A percentile compares a stretch with the other conserved stretches of the same genome.
Evolutionary conservation across 139 green algal species (phyloP).

Genomic region (Pleodorina starrii): DNA sequence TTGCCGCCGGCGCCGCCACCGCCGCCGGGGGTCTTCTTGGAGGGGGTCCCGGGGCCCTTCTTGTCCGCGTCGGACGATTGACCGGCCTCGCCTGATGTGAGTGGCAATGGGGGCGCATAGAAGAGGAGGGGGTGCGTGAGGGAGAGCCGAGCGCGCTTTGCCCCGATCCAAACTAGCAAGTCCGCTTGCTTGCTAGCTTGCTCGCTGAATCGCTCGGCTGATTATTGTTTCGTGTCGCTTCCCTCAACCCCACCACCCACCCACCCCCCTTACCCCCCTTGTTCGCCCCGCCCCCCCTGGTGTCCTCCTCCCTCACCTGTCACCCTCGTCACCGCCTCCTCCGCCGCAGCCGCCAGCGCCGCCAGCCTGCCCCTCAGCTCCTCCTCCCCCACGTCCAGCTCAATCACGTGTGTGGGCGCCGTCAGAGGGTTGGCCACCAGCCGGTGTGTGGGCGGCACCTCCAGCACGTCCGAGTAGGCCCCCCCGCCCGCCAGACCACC

Average conservation of each 20-base stretch:
- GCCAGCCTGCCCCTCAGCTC: conserved; percentile 49
- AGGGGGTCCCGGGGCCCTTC: background rate
- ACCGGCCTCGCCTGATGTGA: background rate
- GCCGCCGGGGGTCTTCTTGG: background rate
- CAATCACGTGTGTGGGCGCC: conserved; percentile 47
- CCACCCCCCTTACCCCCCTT: background rate
- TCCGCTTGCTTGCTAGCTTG: too few relatives aligned
- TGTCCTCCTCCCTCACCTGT: background rate
- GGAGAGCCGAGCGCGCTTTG: background rate
- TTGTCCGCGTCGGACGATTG: background rate
- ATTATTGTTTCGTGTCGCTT: too few relatives aligned
- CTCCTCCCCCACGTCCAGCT: conserved; percentile 55
- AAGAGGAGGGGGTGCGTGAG: background rate
- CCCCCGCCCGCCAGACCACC: background rate
- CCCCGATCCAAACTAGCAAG: too few relatives aligned
- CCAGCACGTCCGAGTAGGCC: background rate
- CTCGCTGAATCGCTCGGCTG: too few relatives aligned
- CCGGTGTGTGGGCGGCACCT: conserved; percentile 39
- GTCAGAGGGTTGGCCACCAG: conserved; percentile 40
- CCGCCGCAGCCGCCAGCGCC: conserved; percentile 51
- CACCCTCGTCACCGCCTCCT: conserved; percentile 45
- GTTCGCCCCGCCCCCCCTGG: too few relatives aligned
- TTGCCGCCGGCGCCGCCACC: conserved; percentile 14
- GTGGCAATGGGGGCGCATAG: background rate
- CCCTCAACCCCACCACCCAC: background rate